phyloP scores from a whole-genome alignment of 805 yeast genomes.

The Sugiyamaella valdiviana region DNA sequence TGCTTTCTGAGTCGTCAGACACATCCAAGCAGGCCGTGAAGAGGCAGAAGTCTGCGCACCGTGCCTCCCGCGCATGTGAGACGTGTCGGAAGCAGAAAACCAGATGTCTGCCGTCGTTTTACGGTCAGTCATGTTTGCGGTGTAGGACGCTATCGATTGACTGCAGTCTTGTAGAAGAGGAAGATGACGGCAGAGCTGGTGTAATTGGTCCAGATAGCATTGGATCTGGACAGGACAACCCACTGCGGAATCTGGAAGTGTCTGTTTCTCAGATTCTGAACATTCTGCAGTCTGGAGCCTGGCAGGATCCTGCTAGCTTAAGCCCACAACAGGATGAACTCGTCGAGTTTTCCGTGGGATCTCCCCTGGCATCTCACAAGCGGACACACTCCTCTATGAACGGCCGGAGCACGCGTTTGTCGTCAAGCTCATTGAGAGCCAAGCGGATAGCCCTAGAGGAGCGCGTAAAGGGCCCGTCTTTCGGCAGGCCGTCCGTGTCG shows the following conservation, averaged over 20 bases:
- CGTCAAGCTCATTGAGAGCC: neutral
- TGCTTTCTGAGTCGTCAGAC: neutral
- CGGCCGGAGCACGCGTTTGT: neutral
- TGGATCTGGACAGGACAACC: conserved; percentile 19
- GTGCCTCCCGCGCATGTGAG: conserved; percentile 51
- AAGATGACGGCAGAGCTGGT: neutral
- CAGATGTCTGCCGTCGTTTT: conserved; percentile 50
- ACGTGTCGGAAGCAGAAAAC: conserved; percentile 53
- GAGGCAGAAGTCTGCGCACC: conserved; percentile 8
- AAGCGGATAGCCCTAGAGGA: conserved; percentile 8
- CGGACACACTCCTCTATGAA: conserved; percentile 1
- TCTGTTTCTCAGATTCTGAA: conserved; percentile 6
- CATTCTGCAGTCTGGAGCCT: conserved; percentile 6
- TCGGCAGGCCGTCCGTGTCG: conserved; percentile 36
- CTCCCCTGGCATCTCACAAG: conserved; percentile 1
- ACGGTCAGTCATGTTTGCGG: conserved; percentile 47
- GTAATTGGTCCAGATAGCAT: neutral
- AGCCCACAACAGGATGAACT: neutral
- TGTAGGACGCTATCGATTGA: conserved; percentile 47
- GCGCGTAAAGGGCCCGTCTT: conserved; percentile 19
- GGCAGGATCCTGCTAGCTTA: neutral
- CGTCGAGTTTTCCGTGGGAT: neutral
- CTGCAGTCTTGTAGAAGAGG: conserved; percentile 46
- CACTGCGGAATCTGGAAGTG: conserved; percentile 5
- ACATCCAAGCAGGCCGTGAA: neutral